These are phyloP conservation scores for Pezicula rhizophila DNA, from an alignment of 2,329 filamentous ascomycete genomes.

Conservation along the genomic window DNA sequence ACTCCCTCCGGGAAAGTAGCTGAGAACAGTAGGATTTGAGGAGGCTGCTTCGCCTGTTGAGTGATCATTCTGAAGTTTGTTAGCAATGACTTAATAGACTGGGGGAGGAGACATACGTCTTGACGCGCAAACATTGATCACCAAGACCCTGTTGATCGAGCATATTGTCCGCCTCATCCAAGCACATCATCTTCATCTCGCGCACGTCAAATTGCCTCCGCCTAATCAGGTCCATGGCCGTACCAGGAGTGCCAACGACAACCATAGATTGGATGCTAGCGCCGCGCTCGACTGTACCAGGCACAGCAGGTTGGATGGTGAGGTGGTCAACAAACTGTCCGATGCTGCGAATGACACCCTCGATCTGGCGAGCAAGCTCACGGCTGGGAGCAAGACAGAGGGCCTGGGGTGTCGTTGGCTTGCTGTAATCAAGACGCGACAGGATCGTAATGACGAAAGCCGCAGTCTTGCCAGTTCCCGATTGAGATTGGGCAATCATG, in stretches of 20 bases:
- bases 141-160: constrained; percentile 90
- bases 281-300: constrained; percentile 65
- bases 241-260: constrained; percentile 90
- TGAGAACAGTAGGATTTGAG: constrained; percentile 93
- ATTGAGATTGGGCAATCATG: constrained; percentile 98
- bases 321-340: constrained; percentile 77
- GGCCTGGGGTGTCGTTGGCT: constrained; percentile 70
- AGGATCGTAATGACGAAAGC: constrained; percentile 92
- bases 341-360: constrained; percentile 76
- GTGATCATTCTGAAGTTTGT: constrained; percentile 58
- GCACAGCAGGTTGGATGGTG: constrained; percentile 74
- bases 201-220: constrained; percentile 67
- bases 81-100: constrained; percentile 6
- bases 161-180: constrained; percentile 99
- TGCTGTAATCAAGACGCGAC: constrained; percentile 71
- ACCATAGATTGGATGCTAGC: constrained; percentile 68
- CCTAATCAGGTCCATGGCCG: constrained; percentile 80
- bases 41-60: constrained; percentile 32
- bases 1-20: constrained; percentile 93
- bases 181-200: constrained; percentile 73
- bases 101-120: constrained; percentile 51
- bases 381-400: constrained; percentile 86
- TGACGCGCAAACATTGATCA: constrained; percentile 89
- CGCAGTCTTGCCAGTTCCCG: constrained; percentile 94
- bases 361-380: constrained; percentile 91